Evolutionary conservation across 2,329 filamentous ascomycete genomes (phyloP).

Genomic region (Penicillium sp.): DNA sequence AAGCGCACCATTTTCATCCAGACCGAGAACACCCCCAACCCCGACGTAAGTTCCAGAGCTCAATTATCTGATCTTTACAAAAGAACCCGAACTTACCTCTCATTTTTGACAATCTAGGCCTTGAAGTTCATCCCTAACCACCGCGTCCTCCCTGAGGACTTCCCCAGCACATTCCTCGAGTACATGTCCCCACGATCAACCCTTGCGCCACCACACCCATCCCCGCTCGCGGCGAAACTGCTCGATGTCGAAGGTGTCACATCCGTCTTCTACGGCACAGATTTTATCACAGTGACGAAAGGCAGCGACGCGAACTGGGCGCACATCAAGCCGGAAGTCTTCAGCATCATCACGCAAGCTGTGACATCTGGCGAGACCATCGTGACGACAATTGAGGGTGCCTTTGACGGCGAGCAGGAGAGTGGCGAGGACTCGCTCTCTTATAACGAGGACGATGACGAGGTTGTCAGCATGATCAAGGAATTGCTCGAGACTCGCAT

Average conservation of each 20-base stretch:
- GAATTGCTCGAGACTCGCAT: slow-evolving; percentile 94
- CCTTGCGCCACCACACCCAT: slow-evolving; percentile 83
- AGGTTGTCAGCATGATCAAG: slow-evolving; percentile 98
- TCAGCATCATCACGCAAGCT: slow-evolving; percentile 89
- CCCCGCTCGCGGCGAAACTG: slow-evolving; percentile 83
- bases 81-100: neutral
- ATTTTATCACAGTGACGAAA: slow-evolving; percentile 98
- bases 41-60: slow-evolving; percentile 61
- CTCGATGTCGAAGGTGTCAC: slow-evolving; percentile 95
- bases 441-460: slow-evolving; percentile 87
- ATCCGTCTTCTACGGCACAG: slow-evolving; percentile 86
- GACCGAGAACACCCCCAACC: slow-evolving; percentile 89
- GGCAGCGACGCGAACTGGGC: slow-evolving; percentile 85
- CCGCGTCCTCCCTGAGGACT: slow-evolving; percentile 71
- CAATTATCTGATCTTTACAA: neutral
- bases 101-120: slow-evolving; percentile 43
- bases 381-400: slow-evolving; percentile 68
- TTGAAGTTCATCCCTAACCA: slow-evolving; percentile 95
- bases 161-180: slow-evolving; percentile 79
- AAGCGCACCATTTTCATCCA: slow-evolving; percentile 92
- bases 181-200: slow-evolving; percentile 88
- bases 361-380: slow-evolving; percentile 80
- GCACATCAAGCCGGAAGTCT: slow-evolving; percentile 92
- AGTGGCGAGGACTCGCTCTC: slow-evolving; percentile 67
- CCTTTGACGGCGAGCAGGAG: slow-evolving; percentile 51